A percentile compares a stretch with the other conserved stretches of the same genome.
Conservation (phyloP, 768 basidiomycete genomes). For the Rhodotorula taiwanensis region DNA sequence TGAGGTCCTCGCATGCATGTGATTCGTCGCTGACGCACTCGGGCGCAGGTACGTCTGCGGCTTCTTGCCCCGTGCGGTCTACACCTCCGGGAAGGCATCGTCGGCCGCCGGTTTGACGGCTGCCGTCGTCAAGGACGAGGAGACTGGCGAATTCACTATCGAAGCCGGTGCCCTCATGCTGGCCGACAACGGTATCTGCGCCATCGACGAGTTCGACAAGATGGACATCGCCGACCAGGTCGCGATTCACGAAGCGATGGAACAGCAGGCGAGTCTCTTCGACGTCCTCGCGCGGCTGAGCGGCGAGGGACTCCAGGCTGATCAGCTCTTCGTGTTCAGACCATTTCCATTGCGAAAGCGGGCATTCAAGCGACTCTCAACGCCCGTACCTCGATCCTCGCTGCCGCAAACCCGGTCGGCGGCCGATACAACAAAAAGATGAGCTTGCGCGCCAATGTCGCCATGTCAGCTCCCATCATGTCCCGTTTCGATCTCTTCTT, state of each 20-base stretch:
- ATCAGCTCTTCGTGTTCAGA: constrained; percentile 43
- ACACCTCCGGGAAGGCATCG: constrained; percentile 98
- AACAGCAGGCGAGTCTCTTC: constrained; percentile 60
- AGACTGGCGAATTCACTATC: constrained; percentile 98
- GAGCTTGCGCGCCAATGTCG: constrained; percentile 80
- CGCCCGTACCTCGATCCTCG: constrained; percentile 92
- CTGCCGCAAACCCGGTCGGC: constrained; percentile 95
- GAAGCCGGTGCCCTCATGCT: constrained; percentile 99
- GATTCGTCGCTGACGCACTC: constrained; percentile 48
- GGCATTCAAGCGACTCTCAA: constrained; percentile 98
- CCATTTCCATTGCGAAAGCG: constrained; percentile 97
- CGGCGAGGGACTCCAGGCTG: too few relatives aligned
- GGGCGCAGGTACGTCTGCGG: constrained; percentile 84
- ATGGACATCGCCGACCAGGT: constrained; percentile 99
- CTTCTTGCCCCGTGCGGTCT: constrained; percentile 93
- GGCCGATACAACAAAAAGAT: constrained; percentile 95
- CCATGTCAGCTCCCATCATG: constrained; percentile 99
- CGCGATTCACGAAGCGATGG: constrained; percentile 99
- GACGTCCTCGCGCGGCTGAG: too few relatives aligned
- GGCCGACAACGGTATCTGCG: constrained; percentile 98
- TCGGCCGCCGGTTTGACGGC: constrained; percentile 98
- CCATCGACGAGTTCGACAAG: constrained; percentile 99
- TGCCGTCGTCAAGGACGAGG: constrained; percentile 96
- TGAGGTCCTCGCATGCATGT: too few relatives aligned
- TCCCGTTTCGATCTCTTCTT: constrained; percentile 98